Conservation (phyloP, 768 basidiomycete species). For the Kwoniella shandongensis region DNA sequence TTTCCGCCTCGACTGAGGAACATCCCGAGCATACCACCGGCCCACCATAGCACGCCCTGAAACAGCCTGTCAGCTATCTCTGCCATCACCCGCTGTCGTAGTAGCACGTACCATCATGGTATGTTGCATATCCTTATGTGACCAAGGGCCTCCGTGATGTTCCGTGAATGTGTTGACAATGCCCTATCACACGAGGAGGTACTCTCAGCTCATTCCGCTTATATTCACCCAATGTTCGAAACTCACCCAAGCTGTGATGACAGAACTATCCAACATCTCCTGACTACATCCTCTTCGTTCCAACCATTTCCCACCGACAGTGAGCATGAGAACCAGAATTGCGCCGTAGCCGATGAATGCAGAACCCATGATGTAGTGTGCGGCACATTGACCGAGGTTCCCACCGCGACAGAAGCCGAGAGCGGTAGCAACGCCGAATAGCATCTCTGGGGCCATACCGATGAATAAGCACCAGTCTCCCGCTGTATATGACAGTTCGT, state of each 20-base stretch:
- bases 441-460: conserved; percentile 59
- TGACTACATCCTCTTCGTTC: conserved; percentile 45
- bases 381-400: conserved; percentile 74
- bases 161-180: conserved; percentile 91
- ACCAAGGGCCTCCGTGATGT: conserved; percentile 78
- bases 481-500: not conserved
- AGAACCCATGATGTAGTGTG: conserved; percentile 60
- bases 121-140: conserved; percentile 91
- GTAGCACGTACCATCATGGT: conserved; percentile 56
- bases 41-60: conserved; percentile 69
- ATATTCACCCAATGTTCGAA: not conserved
- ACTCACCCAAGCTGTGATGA: conserved; percentile 53
- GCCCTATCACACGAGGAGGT: conserved; percentile 30
- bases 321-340: conserved; percentile 74
- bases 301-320: conserved; percentile 74
- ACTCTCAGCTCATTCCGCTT: conserved; percentile 1
- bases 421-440: conserved; percentile 74
- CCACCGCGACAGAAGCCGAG: conserved; percentile 75
- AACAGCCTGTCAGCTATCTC: not conserved
- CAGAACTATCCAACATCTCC: conserved; percentile 54
- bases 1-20: conserved; percentile 58
- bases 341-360: conserved; percentile 85
- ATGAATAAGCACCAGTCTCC: not conserved
- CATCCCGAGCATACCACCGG: conserved; percentile 85
- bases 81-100: not conserved